These are phyloP conservation scores for Rhododendron kiyosumense DNA, from an alignment of 148 eudicot species.

Conservation along the genomic window DNA sequence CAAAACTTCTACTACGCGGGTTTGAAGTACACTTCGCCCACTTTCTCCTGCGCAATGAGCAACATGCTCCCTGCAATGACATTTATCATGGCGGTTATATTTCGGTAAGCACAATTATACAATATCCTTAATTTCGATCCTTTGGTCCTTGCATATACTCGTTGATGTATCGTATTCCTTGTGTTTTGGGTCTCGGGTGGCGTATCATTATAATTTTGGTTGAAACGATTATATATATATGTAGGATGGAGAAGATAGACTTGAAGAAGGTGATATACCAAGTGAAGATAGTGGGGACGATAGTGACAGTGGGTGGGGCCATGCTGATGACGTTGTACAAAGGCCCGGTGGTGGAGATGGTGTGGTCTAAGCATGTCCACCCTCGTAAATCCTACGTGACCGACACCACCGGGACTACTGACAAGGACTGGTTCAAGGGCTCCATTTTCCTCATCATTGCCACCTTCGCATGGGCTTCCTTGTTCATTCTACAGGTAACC, in stretches of 20 bases:
- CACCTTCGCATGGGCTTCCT: slow-evolving; percentile 84
- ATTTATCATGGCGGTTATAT: slow-evolving; percentile 83
- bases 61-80: slow-evolving; percentile 99
- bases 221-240: background rate
- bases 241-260: slow-evolving; percentile 82
- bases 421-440: slow-evolving; percentile 78
- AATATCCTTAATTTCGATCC: background rate
- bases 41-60: slow-evolving; percentile 95
- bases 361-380: slow-evolving; percentile 46
- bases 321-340: slow-evolving; percentile 97
- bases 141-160: no score
- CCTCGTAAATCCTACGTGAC: slow-evolving; percentile 23
- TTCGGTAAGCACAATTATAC: slow-evolving; percentile 37
- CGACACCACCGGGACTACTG: slow-evolving; percentile 24
- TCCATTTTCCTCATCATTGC: slow-evolving; percentile 77
- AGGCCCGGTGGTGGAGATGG: slow-evolving; percentile 53
- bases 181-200: no score
- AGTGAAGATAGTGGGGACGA: slow-evolving; percentile 86
- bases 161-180: no score
- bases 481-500: slow-evolving; percentile 66
- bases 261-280: slow-evolving; percentile 69
- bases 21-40: slow-evolving; percentile 83
- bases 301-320: slow-evolving; percentile 88
- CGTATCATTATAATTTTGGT: background rate
- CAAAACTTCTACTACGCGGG: slow-evolving; percentile 94